phyloP scores from a whole-genome alignment of 257 asterid genomes.

The Fraxinus anomala region DNA sequence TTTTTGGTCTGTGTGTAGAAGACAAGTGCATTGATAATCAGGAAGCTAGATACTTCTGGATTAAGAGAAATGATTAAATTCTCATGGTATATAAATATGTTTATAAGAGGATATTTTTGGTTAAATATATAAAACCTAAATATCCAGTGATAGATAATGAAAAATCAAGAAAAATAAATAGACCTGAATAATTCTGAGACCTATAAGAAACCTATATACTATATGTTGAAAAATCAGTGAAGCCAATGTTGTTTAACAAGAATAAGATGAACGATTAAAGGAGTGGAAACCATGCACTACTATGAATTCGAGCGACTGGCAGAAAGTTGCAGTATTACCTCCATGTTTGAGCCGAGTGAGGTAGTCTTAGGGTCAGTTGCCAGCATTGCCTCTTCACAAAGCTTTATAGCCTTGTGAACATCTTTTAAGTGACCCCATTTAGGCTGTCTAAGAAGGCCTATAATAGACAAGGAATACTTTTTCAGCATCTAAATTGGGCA shows the following conservation, averaged over 20 bases:
- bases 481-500: background rate
- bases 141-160: background rate
- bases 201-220: background rate
- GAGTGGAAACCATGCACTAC: background rate
- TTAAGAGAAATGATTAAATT: background rate
- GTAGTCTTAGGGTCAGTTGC: slow-evolving; percentile 67
- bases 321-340: slow-evolving; percentile 44
- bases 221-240: background rate
- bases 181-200: background rate
- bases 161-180: no score
- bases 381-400: slow-evolving; percentile 82
- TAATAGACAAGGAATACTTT: slow-evolving; percentile 8
- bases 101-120: background rate
- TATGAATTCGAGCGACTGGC: background rate
- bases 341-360: slow-evolving; percentile 64
- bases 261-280: background rate
- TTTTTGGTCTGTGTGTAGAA: background rate
- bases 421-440: slow-evolving; percentile 90
- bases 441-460: slow-evolving; percentile 74
- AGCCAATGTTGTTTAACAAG: background rate
- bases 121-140: background rate
- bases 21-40: background rate
- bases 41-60: background rate
- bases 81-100: background rate
- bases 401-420: slow-evolving; percentile 77